Evolutionary conservation across 305 asterid species (phyloP).

Genomic region (Solanum hybrid): DNA sequence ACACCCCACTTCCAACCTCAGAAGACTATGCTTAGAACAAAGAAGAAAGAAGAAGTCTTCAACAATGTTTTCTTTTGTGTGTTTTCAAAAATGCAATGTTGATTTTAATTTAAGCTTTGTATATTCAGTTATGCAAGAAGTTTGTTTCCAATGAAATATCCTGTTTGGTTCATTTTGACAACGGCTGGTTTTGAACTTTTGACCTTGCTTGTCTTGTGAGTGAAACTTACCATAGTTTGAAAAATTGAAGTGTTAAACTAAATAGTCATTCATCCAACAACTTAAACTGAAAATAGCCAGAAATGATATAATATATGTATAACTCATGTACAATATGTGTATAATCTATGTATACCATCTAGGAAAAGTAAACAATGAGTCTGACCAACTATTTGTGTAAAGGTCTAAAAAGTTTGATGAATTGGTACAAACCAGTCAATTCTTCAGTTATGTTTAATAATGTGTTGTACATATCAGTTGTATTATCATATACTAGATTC

Average conservation of each 20-base stretch:
- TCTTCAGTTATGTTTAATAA: neutral
- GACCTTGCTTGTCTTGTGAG: fast-evolving
- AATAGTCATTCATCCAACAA: neutral
- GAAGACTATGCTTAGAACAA: constrained; percentile 32
- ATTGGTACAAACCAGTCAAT: neutral
- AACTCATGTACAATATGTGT: neutral
- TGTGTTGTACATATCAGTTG: neutral
- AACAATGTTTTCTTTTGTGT: neutral
- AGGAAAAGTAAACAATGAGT: neutral
- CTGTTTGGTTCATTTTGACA: neutral
- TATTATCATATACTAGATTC: neutral
- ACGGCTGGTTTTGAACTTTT: neutral
- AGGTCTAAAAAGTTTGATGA: neutral
- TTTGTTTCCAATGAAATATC: constrained; percentile 10
- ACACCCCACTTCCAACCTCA: constrained; percentile 30
- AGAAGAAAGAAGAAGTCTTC: neutral
- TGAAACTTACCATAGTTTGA: neutral
- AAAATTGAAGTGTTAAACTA: neutral
- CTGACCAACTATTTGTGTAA: neutral
- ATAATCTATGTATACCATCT: neutral
- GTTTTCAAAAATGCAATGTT: neutral
- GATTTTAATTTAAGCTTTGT: constrained; percentile 7
- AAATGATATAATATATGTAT: neutral
- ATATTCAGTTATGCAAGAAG: neutral
- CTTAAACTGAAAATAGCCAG: neutral